Percentiles rank a stretch among this genome's conserved stretches.
phyloP scores from a whole-genome alignment of 2,329 filamentous ascomycete species.

The Penicillium sp. region DNA sequence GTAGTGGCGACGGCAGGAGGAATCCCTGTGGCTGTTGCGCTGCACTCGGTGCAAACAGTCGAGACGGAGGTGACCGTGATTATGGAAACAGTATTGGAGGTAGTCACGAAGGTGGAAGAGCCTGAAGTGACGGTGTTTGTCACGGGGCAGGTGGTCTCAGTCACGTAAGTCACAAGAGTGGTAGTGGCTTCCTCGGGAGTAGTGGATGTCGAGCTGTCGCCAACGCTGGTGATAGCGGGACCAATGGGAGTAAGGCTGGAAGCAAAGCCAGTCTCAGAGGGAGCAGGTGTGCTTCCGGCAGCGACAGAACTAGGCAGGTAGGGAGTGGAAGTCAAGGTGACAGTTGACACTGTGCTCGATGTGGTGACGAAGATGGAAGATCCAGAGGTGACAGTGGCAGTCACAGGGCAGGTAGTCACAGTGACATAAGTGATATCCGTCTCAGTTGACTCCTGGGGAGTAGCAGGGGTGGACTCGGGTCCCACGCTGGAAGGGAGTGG shows the following conservation, averaged over 20 bases:
- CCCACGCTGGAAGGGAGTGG: not conserved
- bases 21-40: slow-evolving; percentile 7
- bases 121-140: slow-evolving; percentile 17
- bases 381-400: slow-evolving; percentile 41
- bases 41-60: slow-evolving; percentile 23
- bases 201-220: slow-evolving; percentile 13
- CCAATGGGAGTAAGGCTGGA: slow-evolving; percentile 35
- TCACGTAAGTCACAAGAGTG: slow-evolving; percentile 16
- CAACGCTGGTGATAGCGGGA: slow-evolving; percentile 9
- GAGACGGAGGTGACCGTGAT: slow-evolving; percentile 24
- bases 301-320: slow-evolving; percentile 5
- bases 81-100: slow-evolving; percentile 18
- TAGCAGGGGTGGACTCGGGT: slow-evolving; percentile 3
- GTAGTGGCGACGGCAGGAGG: slow-evolving; percentile 22
- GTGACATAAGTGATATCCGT: slow-evolving; percentile 34
- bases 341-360: slow-evolving; percentile 58
- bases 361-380: slow-evolving; percentile 53
- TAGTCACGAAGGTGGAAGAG: slow-evolving; percentile 16
- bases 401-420: slow-evolving; percentile 35
- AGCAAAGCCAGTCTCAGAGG: slow-evolving; percentile 27
- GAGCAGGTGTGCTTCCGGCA: slow-evolving; percentile 9
- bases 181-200: slow-evolving; percentile 15
- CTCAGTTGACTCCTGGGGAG: slow-evolving; percentile 20
- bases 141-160: slow-evolving; percentile 17
- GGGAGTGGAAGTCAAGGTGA: slow-evolving; percentile 16